Base-by-base conservation (phyloP, 179 eudicot species). In the Dionaea muscipula region DNA sequence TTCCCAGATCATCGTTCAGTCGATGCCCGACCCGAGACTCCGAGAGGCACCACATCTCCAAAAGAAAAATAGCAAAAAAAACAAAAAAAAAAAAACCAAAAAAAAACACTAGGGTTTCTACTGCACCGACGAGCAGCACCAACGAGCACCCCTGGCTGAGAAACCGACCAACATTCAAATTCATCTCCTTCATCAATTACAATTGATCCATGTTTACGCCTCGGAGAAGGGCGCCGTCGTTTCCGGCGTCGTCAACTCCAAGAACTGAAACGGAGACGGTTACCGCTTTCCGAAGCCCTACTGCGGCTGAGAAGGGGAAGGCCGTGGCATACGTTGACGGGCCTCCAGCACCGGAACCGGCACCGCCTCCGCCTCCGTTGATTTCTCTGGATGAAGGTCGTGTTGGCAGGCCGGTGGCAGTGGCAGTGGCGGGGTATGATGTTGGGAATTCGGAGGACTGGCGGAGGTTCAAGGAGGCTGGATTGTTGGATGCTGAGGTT, bases 391-490 rank as follows among this genome's bases (percentile, higher is more conserved):
- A 52, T 48, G 45, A 53, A 17, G n/a, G n/a, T n/a, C 64, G 59
- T 14, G 69, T 59, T 18, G 76, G 47, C 43, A 55, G 55, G n/a
- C n/a, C n/a, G 40, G 19, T 4, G 49, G 47, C 7, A 19, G 28
- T 46, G 24, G 26, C 24, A 11, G 53, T 26, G 24, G 9, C 12
- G 55, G 57, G 26, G 7, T 24, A 48, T 2, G 83, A 52, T 13
- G 25, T 1, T 41, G 78, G 71, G 25, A 61, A 65, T 57, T 33
- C 44, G 59, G 85, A 79, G 58, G 96, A 87, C 59, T 91, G 99
- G 98, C 73, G 68, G 61, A 51, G 80, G 78, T 88, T 93, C 61
- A 76, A 68, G 59, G 87, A 91, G 60, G 86, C 64, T 8, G 98
- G 98, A 21, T 65, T 91, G 63, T 53, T 86, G 67, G 91, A 86